Evolutionary conservation across 305 asterid species (phyloP).

Genomic region (Rubia peregrina): DNA sequence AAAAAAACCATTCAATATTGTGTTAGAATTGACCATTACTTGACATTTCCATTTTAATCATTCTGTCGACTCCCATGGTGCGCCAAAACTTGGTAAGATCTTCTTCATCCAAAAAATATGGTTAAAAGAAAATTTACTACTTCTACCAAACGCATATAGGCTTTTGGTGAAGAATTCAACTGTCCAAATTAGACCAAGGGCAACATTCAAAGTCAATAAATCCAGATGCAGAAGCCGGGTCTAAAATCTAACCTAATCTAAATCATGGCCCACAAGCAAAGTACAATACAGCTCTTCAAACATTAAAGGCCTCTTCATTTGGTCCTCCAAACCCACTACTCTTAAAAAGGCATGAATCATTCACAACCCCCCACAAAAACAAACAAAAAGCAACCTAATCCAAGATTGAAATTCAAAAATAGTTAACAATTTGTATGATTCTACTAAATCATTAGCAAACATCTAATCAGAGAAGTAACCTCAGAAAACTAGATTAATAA

Average conservation of each 20-base stretch:
- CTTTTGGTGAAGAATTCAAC: neutral
- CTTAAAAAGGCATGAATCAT: neutral
- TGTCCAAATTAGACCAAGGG: neutral
- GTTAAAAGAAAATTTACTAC: neutral
- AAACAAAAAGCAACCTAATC: neutral
- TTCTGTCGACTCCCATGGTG: neutral
- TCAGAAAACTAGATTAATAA: neutral
- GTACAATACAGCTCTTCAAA: neutral
- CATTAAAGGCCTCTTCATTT: neutral
- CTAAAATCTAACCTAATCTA: neutral
- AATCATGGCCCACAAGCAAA: constrained; percentile 1
- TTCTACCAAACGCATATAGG: neutral
- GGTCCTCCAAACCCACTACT: neutral
- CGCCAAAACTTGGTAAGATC: constrained; percentile 1
- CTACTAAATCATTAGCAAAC: constrained; percentile 1
- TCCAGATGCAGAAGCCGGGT: constrained; percentile 4
- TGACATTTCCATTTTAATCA: too few relatives aligned
- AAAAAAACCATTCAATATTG: neutral
- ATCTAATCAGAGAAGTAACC: neutral
- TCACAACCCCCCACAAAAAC: neutral
- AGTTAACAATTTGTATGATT: constrained; percentile 4
- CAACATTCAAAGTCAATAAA: neutral
- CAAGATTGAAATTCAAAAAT: neutral
- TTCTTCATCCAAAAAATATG: neutral
- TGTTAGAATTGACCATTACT: neutral